A percentile compares a stretch with the other conserved stretches of the same genome.
phyloP scores from a whole-genome alignment of 805 yeast genomes.

The Lachancea meyersii region DNA sequence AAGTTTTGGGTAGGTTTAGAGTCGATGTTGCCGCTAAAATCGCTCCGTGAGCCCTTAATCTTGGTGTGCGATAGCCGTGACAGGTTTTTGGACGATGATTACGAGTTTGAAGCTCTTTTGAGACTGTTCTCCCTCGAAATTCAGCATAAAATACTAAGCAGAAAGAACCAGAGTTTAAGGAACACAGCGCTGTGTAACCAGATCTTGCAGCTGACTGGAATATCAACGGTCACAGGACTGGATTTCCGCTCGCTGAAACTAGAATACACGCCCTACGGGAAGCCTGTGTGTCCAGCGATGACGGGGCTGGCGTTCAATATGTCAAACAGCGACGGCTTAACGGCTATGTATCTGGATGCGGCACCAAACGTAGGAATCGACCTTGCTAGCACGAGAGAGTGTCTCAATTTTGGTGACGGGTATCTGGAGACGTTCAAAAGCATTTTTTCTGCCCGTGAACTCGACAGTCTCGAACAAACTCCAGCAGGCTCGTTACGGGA shows the following conservation, averaged over 20 bases:
- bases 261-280: constrained; percentile 43
- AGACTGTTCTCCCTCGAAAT: constrained; percentile 39
- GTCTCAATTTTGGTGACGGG: constrained; percentile 17
- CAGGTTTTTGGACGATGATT: constrained; percentile 21
- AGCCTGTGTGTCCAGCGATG: constrained; percentile 40
- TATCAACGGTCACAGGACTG: constrained; percentile 24
- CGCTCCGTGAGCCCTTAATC: not conserved
- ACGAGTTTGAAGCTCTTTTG: constrained; percentile 44
- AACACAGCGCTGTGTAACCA: constrained; percentile 40
- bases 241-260: constrained; percentile 23
- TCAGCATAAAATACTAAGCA: constrained; percentile 39
- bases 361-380: constrained; percentile 40
- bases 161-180: constrained; percentile 32
- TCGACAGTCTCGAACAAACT: constrained; percentile 23
- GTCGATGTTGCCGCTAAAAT: not conserved
- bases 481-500: constrained; percentile 16
- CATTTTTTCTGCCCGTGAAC: constrained; percentile 39
- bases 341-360: constrained; percentile 41
- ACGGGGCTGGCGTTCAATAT: constrained; percentile 43
- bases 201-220: constrained; percentile 43
- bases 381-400: constrained; percentile 36
- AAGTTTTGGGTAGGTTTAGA: too few species aligned
- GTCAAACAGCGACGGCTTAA: constrained; percentile 49
- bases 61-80: constrained; percentile 9
- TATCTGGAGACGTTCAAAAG: constrained; percentile 37